phyloP scores from a whole-genome alignment of 768 basidiomycete species.

The Mycena pura region DNA sequence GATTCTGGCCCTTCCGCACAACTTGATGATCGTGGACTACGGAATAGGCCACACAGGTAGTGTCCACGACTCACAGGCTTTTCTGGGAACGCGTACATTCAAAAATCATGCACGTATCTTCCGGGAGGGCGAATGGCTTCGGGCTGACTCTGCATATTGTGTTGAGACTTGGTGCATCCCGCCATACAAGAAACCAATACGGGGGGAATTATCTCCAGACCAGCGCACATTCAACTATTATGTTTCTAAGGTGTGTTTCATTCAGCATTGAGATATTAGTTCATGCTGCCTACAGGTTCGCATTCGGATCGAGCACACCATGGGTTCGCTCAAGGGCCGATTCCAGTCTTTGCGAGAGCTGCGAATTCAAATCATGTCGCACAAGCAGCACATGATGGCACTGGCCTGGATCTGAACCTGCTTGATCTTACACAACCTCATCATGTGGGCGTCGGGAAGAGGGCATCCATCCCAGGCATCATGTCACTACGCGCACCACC shows the following conservation, averaged over 20 bases:
- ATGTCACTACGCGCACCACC: too few species aligned
- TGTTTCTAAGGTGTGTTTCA: constrained; percentile 26
- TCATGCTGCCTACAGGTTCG: not conserved
- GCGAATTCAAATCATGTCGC: too few species aligned
- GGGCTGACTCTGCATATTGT: constrained; percentile 43
- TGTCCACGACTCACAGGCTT: constrained; percentile 35
- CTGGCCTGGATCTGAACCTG: too few species aligned
- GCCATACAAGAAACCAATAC: constrained; percentile 32
- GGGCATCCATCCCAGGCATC: too few species aligned
- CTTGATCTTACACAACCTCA: too few species aligned
- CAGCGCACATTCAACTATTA: constrained; percentile 33
- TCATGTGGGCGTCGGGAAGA: too few species aligned
- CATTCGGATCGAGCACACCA: not conserved
- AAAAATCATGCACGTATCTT: constrained; percentile 27
- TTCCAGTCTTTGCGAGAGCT: too few species aligned
- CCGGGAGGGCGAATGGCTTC: constrained; percentile 33
- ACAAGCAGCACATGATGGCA: too few species aligned
- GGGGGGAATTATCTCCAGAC: constrained; percentile 16
- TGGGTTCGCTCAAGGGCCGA: not conserved
- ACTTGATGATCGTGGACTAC: constrained; percentile 31
- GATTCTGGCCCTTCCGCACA: constrained; percentile 21
- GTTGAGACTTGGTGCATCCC: constrained; percentile 31
- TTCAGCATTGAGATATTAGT: not conserved
- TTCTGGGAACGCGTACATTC: constrained; percentile 20
- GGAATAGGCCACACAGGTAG: constrained; percentile 32